phyloP scores from a whole-genome alignment of 108 stramenopile genomes.

The Nitzschia sp. region DNA sequence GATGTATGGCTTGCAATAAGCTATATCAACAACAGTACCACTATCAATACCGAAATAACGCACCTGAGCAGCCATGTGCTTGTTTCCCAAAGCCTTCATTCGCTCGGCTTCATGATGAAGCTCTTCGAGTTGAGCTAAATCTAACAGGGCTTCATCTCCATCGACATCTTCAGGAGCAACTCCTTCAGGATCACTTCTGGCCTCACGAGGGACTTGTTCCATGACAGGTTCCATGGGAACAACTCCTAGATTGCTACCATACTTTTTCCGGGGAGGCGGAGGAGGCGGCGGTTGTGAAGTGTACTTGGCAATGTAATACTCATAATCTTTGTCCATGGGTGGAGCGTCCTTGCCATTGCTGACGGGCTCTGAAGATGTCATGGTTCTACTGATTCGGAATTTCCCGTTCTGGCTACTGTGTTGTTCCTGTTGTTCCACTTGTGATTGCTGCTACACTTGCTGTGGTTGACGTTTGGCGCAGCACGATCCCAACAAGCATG shows the following conservation, averaged over 20 bases:
- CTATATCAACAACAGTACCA: no score
- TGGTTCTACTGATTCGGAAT: background rate
- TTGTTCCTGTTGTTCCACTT: no score
- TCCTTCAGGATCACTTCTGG: background rate
- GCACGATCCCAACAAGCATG: no score
- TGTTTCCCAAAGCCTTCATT: slow-evolving; percentile 87
- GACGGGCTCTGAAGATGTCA: background rate
- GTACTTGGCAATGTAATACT: slow-evolving; percentile 26
- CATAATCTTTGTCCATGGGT: slow-evolving; percentile 32
- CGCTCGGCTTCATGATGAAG: slow-evolving; percentile 82
- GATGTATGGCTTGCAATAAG: background rate
- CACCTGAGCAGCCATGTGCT: slow-evolving; percentile 89
- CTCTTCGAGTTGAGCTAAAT: slow-evolving; percentile 78
- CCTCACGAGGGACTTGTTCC: slow-evolving; percentile 14
- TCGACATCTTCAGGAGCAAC: slow-evolving; percentile 21
- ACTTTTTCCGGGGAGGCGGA: background rate
- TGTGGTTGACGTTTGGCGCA: no score
- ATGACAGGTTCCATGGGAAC: slow-evolving; percentile 28
- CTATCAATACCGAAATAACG: slow-evolving; percentile 2
- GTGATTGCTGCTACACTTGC: no score
- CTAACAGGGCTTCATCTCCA: slow-evolving; percentile 69
- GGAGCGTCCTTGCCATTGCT: slow-evolving; percentile 6
- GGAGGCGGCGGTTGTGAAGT: slow-evolving; percentile 3
- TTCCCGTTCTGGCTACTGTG: no score
- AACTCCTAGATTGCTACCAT: slow-evolving; percentile 12